These are phyloP conservation scores for Coniferiporia sulphurascens DNA, from an alignment of 1,284 basidiomycete genomes.

Conservation along the genomic window DNA sequence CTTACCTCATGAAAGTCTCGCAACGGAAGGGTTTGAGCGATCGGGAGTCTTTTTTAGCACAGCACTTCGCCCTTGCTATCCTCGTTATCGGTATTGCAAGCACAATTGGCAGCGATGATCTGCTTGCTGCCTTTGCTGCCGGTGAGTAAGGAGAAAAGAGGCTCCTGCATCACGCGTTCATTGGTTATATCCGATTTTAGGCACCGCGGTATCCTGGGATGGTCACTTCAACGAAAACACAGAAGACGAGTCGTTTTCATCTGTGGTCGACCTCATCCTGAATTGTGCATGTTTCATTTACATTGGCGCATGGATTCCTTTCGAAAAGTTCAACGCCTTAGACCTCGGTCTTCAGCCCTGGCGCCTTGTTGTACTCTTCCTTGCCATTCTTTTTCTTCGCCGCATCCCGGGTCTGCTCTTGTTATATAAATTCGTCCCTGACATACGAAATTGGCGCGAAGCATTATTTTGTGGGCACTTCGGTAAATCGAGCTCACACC, in stretches of 20 bases:
- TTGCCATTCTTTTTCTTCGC: constrained; percentile 65
- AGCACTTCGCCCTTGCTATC: constrained; percentile 81
- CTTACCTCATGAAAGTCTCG: constrained; percentile 79
- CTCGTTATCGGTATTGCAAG: constrained; percentile 77
- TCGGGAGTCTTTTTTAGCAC: constrained; percentile 88
- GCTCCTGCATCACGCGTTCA: not conserved
- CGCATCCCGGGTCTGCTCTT: constrained; percentile 72
- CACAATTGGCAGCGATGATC: constrained; percentile 79
- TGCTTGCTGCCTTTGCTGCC: constrained; percentile 89
- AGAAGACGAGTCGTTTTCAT: constrained; percentile 82
- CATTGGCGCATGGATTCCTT: constrained; percentile 88
- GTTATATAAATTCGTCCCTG: constrained; percentile 80
- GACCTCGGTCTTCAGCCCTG: constrained; percentile 67
- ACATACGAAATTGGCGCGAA: constrained; percentile 74
- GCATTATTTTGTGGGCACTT: constrained; percentile 88
- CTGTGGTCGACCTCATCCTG: constrained; percentile 81
- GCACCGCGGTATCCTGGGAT: constrained; percentile 91
- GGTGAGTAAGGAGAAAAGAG: constrained; percentile 38
- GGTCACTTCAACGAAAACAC: constrained; percentile 85
- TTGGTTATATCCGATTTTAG: constrained; percentile 30
- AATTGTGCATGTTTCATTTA: constrained; percentile 89
- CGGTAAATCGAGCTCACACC: constrained; percentile 39
- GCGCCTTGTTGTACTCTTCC: constrained; percentile 65
- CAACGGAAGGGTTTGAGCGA: constrained; percentile 78
- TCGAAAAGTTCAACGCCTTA: constrained; percentile 58